Percentiles rank a stretch among this genome's conserved stretches.
phyloP scores from a whole-genome alignment of 2,329 filamentous ascomycete genomes.

The Metarhizium album region DNA sequence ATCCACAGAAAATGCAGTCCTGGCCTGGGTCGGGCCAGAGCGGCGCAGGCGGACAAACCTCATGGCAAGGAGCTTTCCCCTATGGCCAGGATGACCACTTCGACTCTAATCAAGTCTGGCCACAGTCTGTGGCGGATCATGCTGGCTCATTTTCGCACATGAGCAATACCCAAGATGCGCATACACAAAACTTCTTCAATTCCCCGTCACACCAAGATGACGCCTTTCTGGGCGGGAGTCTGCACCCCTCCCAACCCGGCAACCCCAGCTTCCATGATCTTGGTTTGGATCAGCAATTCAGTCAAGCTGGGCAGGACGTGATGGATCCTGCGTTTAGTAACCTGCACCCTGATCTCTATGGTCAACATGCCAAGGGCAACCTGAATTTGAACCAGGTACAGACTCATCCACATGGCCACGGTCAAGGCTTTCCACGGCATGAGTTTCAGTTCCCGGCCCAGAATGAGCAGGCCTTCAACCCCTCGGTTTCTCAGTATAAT shows the following conservation, averaged over 20 bases:
- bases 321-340: constrained; percentile 27
- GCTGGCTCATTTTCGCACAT: constrained; percentile 21
- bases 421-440: constrained; percentile 22
- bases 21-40: constrained; percentile 27
- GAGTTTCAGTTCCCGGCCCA: constrained; percentile 24
- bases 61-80: constrained; percentile 24
- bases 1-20: constrained; percentile 27
- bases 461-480: constrained; percentile 21
- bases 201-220: constrained; percentile 18
- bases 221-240: constrained; percentile 19
- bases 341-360: constrained; percentile 27
- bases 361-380: constrained; percentile 21
- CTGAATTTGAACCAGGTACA: constrained; percentile 19
- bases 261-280: constrained; percentile 21
- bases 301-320: constrained; percentile 22
- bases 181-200: constrained; percentile 24
- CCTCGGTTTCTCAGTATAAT: constrained; percentile 20
- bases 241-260: constrained; percentile 19
- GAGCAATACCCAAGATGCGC: constrained; percentile 17
- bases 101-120: constrained; percentile 28
- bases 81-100: constrained; percentile 27
- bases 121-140: constrained; percentile 24
- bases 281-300: constrained; percentile 23
- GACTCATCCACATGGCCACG: constrained; percentile 18
- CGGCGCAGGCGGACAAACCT: constrained; percentile 23